Conservation (phyloP, 2,329 filamentous ascomycete species). For the Trichoderma harzianum region DNA sequence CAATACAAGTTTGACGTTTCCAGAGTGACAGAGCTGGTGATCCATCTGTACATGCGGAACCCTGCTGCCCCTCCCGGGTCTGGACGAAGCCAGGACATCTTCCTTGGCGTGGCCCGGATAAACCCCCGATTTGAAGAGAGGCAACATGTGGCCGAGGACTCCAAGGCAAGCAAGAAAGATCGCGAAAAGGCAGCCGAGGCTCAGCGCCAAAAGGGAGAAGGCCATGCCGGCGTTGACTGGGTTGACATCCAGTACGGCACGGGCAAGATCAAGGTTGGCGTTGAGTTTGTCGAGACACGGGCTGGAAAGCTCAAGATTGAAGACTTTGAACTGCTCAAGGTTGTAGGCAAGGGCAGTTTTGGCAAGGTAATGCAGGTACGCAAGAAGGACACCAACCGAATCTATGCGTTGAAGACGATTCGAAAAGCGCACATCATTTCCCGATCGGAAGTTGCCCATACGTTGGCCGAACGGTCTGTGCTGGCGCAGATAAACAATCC, state of each 20-base stretch:
- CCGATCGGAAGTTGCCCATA: conserved; percentile 94
- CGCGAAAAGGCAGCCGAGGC: conserved; percentile 71
- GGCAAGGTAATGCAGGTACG: conserved; percentile 99
- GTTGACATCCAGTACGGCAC: conserved; percentile 85
- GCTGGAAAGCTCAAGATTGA: conserved; percentile 89
- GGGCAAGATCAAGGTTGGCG: conserved; percentile 84
- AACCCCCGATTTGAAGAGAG: conserved; percentile 89
- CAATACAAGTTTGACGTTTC: conserved; percentile 99
- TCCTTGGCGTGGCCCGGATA: conserved; percentile 85
- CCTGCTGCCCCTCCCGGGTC: conserved; percentile 80
- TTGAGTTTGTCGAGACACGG: conserved; percentile 92
- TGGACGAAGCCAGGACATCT: conserved; percentile 92
- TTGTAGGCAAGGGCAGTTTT: conserved; percentile 96
- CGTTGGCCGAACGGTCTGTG: conserved; percentile 93
- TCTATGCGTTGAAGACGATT: conserved; percentile 99
- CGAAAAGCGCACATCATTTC: conserved; percentile 99
- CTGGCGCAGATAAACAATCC: conserved; percentile 99
- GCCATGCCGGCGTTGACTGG: conserved; percentile 82
- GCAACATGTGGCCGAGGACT: conserved; percentile 68
- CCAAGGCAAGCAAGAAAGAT: conserved; percentile 82
- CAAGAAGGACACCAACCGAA: conserved; percentile 96
- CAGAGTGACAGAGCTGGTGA: conserved; percentile 81
- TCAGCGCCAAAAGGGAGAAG: conserved; percentile 43
- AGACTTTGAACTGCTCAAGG: conserved; percentile 95
- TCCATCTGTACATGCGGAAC: conserved; percentile 93